phyloP scores from a whole-genome alignment of 2,329 filamentous ascomycete species.

The Colletotrichum incanum region DNA sequence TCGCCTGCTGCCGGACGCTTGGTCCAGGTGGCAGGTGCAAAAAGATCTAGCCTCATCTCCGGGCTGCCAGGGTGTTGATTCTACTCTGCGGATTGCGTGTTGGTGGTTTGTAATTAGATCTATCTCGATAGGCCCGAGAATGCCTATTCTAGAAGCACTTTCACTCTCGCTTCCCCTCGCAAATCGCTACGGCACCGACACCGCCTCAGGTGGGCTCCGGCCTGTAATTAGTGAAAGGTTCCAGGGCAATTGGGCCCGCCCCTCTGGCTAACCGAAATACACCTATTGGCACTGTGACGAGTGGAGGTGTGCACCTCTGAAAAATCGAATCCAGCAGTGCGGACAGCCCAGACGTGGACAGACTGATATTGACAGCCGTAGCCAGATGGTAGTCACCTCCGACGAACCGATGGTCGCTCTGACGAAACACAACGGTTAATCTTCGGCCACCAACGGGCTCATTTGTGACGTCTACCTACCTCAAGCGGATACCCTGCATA shows the following conservation, averaged over 20 bases:
- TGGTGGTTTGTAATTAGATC: slow-evolving; percentile 34
- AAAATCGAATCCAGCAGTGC: slow-evolving; percentile 21
- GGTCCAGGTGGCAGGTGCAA: slow-evolving; percentile 15
- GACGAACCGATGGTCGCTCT: background rate
- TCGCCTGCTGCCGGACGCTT: background rate
- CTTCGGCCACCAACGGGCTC: slow-evolving; percentile 16
- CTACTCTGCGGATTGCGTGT: slow-evolving; percentile 14
- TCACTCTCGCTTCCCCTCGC: slow-evolving; percentile 37
- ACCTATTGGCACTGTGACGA: slow-evolving; percentile 21
- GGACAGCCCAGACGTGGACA: background rate
- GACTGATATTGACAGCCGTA: background rate
- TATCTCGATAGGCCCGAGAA: slow-evolving; percentile 18
- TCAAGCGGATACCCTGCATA: slow-evolving; percentile 29
- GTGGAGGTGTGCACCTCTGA: slow-evolving; percentile 22
- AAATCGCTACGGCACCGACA: slow-evolving; percentile 23
- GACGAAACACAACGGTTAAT: slow-evolving; percentile 16
- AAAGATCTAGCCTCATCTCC: slow-evolving; percentile 39
- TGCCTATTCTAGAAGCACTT: slow-evolving; percentile 32
- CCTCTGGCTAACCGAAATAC: background rate
- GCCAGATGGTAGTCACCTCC: background rate
- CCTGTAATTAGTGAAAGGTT: slow-evolving; percentile 30
- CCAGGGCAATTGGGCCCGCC: slow-evolving; percentile 16
- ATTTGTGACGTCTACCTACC: slow-evolving; percentile 33
- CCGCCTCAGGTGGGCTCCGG: slow-evolving; percentile 35
- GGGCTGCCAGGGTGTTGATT: slow-evolving; percentile 22